Evolutionary conservation across 1,284 basidiomycete genomes (phyloP).

Genomic region (Meira miltonrushii): DNA sequence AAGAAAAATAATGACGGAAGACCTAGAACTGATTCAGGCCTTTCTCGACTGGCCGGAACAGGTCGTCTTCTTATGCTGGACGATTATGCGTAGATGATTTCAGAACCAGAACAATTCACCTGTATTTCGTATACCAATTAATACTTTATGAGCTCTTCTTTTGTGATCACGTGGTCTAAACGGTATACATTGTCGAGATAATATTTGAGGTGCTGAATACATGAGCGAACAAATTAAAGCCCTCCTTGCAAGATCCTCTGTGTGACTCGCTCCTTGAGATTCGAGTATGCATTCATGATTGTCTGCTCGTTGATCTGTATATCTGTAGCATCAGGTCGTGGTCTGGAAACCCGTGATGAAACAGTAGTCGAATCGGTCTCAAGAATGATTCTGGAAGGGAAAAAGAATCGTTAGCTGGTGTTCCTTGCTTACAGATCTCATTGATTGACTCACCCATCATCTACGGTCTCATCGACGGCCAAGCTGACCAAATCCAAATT

Average conservation of each 20-base stretch:
- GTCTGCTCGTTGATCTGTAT: constrained; percentile 97
- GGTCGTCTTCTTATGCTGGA: constrained; percentile 1
- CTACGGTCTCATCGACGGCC: constrained; percentile 92
- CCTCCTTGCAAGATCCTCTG: constrained; percentile 46
- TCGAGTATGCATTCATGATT: constrained; percentile 52
- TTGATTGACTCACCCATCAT: constrained; percentile 76
- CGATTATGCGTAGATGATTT: constrained; percentile 5
- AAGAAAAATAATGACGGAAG: background rate
- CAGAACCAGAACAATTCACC: background rate
- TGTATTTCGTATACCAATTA: background rate
- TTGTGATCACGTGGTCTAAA: background rate
- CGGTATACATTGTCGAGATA: background rate
- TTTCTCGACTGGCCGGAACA: background rate
- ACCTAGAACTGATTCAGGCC: background rate
- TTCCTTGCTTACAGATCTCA: background rate
- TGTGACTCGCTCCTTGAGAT: constrained; percentile 28
- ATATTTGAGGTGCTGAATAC: too few relatives aligned
- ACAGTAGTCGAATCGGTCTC: constrained; percentile 94
- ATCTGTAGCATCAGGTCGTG: constrained; percentile 85
- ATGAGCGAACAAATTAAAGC: background rate
- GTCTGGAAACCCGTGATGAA: constrained; percentile 85
- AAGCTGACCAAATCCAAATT: constrained; percentile 88
- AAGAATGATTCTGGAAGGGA: constrained; percentile 72
- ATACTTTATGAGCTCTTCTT: background rate
- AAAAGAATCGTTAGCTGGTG: background rate